These are phyloP conservation scores for Omphalotus olearius DNA, from an alignment of 1,284 basidiomycete genomes.

Conservation along the genomic window DNA sequence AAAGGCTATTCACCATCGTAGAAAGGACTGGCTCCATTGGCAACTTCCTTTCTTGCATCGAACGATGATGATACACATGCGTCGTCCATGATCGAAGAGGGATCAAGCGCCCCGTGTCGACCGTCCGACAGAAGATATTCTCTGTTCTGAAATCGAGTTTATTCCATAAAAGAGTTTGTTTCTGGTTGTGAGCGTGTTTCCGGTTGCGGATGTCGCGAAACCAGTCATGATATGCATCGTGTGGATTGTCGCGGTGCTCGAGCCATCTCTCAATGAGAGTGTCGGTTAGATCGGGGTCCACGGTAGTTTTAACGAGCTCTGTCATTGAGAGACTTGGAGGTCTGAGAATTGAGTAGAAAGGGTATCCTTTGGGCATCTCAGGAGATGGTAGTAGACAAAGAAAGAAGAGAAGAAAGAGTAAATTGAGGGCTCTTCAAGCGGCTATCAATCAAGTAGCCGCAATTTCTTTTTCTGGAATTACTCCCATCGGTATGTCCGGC, in stretches of 20 bases:
- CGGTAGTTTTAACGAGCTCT: slow-evolving; percentile 69
- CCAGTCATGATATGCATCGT: slow-evolving; percentile 72
- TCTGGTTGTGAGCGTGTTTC: slow-evolving; percentile 42
- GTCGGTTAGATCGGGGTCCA: slow-evolving; percentile 69
- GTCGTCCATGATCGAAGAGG: slow-evolving; percentile 75
- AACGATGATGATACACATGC: slow-evolving; percentile 69
- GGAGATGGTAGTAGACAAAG: too few relatives aligned
- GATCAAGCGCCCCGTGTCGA: slow-evolving; percentile 69
- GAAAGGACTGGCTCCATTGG: slow-evolving; percentile 77
- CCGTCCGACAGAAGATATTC: slow-evolving; percentile 70
- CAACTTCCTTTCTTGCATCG: slow-evolving; percentile 64
- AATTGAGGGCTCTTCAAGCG: too few relatives aligned
- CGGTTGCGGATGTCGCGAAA: slow-evolving; percentile 63
- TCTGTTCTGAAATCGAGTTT: slow-evolving; percentile 74
- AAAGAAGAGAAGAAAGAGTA: too few relatives aligned
- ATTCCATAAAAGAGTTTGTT: slow-evolving; percentile 66
- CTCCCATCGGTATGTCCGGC: too few relatives aligned
- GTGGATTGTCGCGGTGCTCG: slow-evolving; percentile 52
- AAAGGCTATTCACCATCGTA: slow-evolving; percentile 50
- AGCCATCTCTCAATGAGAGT: slow-evolving; percentile 78
- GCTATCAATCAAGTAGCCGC: too few relatives aligned
- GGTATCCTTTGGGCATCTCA: slow-evolving; percentile 37
- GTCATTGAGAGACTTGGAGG: slow-evolving; percentile 65
- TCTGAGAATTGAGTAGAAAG: slow-evolving; percentile 58
- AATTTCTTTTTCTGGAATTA: too few relatives aligned